Percentiles rank a stretch among this genome's conserved stretches.
phyloP scores from a whole-genome alignment of 441 rosid genomes.

The Sinapis alba region DNA sequence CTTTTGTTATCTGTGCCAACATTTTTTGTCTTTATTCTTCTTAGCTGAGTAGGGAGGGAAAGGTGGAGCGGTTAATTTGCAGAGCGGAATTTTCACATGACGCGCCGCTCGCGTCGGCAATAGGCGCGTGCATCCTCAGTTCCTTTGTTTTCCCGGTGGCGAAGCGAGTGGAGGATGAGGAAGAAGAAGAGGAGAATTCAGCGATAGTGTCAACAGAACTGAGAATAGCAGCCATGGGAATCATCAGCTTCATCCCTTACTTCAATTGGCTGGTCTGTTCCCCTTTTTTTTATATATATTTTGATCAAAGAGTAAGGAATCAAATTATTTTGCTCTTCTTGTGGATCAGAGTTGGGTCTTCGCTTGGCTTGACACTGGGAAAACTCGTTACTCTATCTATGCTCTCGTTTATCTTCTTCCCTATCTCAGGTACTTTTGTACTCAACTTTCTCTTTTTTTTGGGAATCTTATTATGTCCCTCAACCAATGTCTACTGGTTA shows the following conservation, averaged over 20 bases:
- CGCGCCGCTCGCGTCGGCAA: slow-evolving; percentile 74
- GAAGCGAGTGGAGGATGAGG: slow-evolving; percentile 37
- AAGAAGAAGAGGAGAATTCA: slow-evolving; percentile 48
- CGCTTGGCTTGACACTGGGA: slow-evolving; percentile 96
- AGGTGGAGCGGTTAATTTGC: slow-evolving; percentile 44
- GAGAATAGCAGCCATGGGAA: slow-evolving; percentile 84
- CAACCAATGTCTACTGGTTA: neutral
- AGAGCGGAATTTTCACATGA: slow-evolving; percentile 74
- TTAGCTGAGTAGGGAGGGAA: slow-evolving; percentile 33
- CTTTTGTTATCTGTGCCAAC: neutral
- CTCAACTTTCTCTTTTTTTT: neutral
- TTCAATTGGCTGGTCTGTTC: slow-evolving; percentile 89
- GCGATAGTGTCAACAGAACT: slow-evolving; percentile 64
- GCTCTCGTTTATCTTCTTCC: slow-evolving; percentile 83
- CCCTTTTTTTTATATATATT: neutral
- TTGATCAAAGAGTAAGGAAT: neutral
- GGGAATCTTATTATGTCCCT: neutral
- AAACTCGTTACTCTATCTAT: slow-evolving; percentile 74
- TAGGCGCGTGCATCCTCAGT: slow-evolving; percentile 77
- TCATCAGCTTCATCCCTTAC: slow-evolving; percentile 88
- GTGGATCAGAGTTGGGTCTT: slow-evolving; percentile 83
- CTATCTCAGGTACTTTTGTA: slow-evolving; percentile 59
- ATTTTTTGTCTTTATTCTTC: neutral
- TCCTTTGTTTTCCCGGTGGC: slow-evolving; percentile 64
- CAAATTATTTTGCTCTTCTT: neutral